Base-by-base conservation (phyloP, 2,329 filamentous ascomycete species). In the Exophiala lecanii-corni region DNA sequence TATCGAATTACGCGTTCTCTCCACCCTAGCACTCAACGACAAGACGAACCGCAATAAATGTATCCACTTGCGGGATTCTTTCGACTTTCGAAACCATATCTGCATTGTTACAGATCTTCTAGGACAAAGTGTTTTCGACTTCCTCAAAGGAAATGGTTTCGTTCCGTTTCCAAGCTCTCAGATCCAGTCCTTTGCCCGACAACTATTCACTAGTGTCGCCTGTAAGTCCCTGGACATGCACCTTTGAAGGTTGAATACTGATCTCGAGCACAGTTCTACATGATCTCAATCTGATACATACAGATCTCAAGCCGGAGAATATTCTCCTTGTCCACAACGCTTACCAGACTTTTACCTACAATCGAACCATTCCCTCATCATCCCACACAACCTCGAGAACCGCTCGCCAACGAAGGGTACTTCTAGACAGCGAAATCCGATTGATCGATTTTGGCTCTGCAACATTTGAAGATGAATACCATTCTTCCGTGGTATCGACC, bases 151-250 rank as follows among this genome's bases (percentile, higher is more conserved):
- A 59, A 97, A 97, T 61, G 78, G 80, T 53, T 98, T 98, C 61
- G 89, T 95, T 13, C 92, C 92, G 1, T 98, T 98, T 60, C 92
- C 92, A 9, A 97, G 94, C 72, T 96, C 89, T 54, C 92, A 98
- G 66, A 98, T 98, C 46, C 92, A 97, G 65, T 91, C 80, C 62
- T 97, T 98, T 72, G 92, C 92, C 36, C 81, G 91, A 37, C 92
- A 98, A 62, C 73, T 98, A 12, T 86, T 98, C 49, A 97, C 91
- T n/a, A 97, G 91, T 59, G 94, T 98, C 59, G 92, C 92, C 45
- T 98, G 88, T 94, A 71, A 75, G 87, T 80, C 12, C 17, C 35
- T 32, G n/a, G 9, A 9, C 16, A 9, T 20, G 4, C 35, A 3
- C 7, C 16, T 39, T 39, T 41, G 25, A 33, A 9, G n/a, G 21